A percentile compares a stretch with the other conserved stretches of the same genome.
Evolutionary conservation across 2,329 filamentous ascomycete genomes (phyloP).

Genomic region (Parastagonospora avenae): DNA sequence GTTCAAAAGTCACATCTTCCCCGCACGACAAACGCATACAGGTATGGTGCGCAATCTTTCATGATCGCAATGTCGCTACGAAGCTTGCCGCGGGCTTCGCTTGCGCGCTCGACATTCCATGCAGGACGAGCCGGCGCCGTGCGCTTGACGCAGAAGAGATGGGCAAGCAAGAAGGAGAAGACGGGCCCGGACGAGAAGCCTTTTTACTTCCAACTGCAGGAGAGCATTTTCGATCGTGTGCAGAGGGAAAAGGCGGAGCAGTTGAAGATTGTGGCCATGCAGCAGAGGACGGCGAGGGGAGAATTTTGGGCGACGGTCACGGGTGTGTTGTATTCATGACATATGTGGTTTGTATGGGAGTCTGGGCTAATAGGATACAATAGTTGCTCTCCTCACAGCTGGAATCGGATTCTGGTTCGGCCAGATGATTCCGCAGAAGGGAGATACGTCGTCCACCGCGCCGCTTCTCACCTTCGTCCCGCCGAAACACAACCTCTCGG

Average conservation of each 20-base stretch:
- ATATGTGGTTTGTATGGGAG: neutral
- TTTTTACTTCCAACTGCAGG: constrained; percentile 67
- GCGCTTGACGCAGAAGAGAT: constrained; percentile 36
- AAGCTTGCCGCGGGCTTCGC: constrained; percentile 30
- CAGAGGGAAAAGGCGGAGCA: constrained; percentile 64
- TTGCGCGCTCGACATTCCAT: constrained; percentile 21
- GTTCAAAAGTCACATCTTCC: constrained; percentile 4
- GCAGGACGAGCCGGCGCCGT: constrained; percentile 12
- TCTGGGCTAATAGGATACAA: constrained; percentile 7
- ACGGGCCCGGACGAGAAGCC: constrained; percentile 46
- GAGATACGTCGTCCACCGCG: constrained; percentile 61
- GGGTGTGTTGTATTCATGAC: constrained; percentile 13
- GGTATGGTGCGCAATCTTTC: constrained; percentile 20
- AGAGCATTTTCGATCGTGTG: constrained; percentile 64
- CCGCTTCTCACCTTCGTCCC: constrained; percentile 55
- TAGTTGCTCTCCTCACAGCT: constrained; percentile 59
- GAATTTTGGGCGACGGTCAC: constrained; percentile 42
- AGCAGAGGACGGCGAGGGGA: constrained; percentile 40
- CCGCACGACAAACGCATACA: constrained; percentile 10
- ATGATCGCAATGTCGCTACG: constrained; percentile 37
- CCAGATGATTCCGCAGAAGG: constrained; percentile 53
- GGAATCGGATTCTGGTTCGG: constrained; percentile 62
- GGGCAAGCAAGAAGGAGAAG: constrained; percentile 38
- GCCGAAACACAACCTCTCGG: constrained; percentile 61
- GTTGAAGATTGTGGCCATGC: constrained; percentile 41